These are phyloP conservation scores for Aspergillus sp. DNA, from an alignment of 2,329 filamentous ascomycete genomes.

Conservation along the genomic window DNA sequence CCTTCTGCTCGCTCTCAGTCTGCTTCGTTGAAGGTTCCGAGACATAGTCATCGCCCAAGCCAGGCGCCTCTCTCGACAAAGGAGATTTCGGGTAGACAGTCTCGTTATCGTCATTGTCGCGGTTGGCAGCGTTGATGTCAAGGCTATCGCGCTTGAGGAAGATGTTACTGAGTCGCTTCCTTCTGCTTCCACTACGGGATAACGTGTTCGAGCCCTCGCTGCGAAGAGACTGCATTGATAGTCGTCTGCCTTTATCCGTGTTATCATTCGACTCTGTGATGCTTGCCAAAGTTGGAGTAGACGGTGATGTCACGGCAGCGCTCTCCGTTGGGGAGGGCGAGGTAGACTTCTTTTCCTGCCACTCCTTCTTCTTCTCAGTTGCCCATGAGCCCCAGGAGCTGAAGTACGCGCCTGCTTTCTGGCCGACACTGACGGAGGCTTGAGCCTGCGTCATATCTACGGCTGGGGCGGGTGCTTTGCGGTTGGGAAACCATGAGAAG, in stretches of 20 bases:
- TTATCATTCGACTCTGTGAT: constrained; percentile 28
- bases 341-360: constrained; percentile 41
- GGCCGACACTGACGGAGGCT: constrained; percentile 53
- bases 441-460: constrained; percentile 56
- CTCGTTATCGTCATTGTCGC: constrained; percentile 22
- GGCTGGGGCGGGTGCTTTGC: constrained; percentile 33
- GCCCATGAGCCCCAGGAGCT: constrained; percentile 65
- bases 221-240: constrained; percentile 26
- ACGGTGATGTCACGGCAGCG: constrained; percentile 15
- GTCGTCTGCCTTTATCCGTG: constrained; percentile 30
- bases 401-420: constrained; percentile 61
- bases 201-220: constrained; percentile 30
- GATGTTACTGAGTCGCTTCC: constrained; percentile 41
- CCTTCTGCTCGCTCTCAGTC: background rate
- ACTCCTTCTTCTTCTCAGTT: constrained; percentile 47
- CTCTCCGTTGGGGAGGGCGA: constrained; percentile 27
- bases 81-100: constrained; percentile 30
- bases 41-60: constrained; percentile 16
- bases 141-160: constrained; percentile 34
- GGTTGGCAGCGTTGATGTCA: constrained; percentile 23
- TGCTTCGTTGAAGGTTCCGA: constrained; percentile 2
- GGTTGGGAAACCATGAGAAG: constrained; percentile 29
- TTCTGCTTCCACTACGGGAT: constrained; percentile 32
- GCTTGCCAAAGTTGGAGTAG: constrained; percentile 23
- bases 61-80: constrained; percentile 30